phyloP scores from a whole-genome alignment of 2,329 filamentous ascomycete species.

The Metarhizium guizhouense region DNA sequence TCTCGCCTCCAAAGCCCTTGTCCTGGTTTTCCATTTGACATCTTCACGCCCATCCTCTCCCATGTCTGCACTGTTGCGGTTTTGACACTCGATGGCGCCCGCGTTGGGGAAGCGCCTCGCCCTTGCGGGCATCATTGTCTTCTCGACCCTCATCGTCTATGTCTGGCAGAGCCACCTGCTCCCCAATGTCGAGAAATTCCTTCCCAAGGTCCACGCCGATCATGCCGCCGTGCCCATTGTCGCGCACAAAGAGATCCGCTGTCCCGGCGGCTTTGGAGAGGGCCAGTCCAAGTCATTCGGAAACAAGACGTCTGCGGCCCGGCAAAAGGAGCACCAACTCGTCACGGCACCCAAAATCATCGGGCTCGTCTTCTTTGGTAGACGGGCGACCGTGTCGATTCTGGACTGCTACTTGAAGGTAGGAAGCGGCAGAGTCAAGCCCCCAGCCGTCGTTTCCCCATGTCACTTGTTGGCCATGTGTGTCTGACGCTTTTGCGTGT shows the following conservation, averaged over 20 bases:
- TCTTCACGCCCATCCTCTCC: neutral
- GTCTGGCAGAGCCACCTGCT: neutral
- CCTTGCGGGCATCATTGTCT: neutral
- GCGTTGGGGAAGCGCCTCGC: neutral
- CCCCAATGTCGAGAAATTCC: neutral
- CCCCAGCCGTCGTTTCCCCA: too few species aligned
- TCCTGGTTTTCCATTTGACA: too few species aligned
- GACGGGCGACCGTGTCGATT: conserved; percentile 32
- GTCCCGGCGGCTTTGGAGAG: neutral
- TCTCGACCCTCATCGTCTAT: neutral
- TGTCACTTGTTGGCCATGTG: too few species aligned
- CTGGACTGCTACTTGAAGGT: conserved; percentile 36
- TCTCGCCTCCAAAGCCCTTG: too few species aligned
- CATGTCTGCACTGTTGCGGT: neutral
- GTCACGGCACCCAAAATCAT: conserved; percentile 21
- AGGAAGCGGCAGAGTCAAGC: conserved; percentile 8
- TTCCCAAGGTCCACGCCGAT: neutral
- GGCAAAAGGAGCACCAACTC: neutral
- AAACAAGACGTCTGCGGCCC: neutral
- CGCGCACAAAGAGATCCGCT: neutral
- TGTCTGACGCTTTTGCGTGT: neutral
- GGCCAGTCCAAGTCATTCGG: neutral
- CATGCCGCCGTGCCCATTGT: neutral
- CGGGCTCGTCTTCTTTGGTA: conserved; percentile 36
- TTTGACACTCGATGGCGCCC: neutral